These are phyloP conservation scores for Penicillium brasilianum DNA, from an alignment of 2,329 filamentous ascomycete genomes.

Conservation along the genomic window DNA sequence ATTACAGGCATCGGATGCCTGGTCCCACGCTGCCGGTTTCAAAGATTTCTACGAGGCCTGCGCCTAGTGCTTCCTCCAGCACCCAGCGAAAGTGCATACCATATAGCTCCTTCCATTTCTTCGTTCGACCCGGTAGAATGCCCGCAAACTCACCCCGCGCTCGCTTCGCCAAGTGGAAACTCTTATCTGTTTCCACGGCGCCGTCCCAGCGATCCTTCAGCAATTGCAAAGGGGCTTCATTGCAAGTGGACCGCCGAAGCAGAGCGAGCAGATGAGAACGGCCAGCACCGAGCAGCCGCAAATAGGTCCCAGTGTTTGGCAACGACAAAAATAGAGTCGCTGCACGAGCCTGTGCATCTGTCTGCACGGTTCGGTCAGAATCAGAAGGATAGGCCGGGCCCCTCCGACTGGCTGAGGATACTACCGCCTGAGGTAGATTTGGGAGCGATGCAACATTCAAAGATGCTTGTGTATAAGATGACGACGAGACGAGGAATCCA, in stretches of 20 bases:
- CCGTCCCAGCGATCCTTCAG: conserved; percentile 68
- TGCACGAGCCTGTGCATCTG: conserved; percentile 31
- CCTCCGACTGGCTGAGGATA: conserved; percentile 36
- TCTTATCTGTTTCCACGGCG: conserved; percentile 55
- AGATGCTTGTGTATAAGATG: conserved; percentile 45
- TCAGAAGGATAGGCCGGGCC: conserved; percentile 19
- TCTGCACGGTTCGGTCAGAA: conserved; percentile 25
- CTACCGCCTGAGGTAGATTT: conserved; percentile 31
- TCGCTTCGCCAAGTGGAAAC: conserved; percentile 56
- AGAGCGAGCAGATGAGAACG: conserved; percentile 61
- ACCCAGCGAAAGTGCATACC: conserved; percentile 66
- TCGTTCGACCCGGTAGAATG: conserved; percentile 62
- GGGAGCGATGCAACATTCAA: conserved; percentile 50
- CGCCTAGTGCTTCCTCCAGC: conserved; percentile 64
- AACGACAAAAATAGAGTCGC: conserved; percentile 59
- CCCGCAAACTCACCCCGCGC: conserved; percentile 62
- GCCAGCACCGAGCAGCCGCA: conserved; percentile 61
- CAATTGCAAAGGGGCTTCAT: conserved; percentile 59
- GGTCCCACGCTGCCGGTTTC: conserved; percentile 67
- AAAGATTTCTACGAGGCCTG: conserved; percentile 66
- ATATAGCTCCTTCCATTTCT: conserved; percentile 66
- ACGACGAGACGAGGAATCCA: conserved; percentile 61
- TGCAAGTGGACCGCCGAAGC: conserved; percentile 57
- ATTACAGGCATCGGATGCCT: conserved; percentile 52
- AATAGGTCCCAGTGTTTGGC: conserved; percentile 64